Percentiles rank a stretch among this genome's conserved stretches.
Evolutionary conservation across 2,329 filamentous ascomycete species (phyloP).

Genomic region (Dothistroma pini): DNA sequence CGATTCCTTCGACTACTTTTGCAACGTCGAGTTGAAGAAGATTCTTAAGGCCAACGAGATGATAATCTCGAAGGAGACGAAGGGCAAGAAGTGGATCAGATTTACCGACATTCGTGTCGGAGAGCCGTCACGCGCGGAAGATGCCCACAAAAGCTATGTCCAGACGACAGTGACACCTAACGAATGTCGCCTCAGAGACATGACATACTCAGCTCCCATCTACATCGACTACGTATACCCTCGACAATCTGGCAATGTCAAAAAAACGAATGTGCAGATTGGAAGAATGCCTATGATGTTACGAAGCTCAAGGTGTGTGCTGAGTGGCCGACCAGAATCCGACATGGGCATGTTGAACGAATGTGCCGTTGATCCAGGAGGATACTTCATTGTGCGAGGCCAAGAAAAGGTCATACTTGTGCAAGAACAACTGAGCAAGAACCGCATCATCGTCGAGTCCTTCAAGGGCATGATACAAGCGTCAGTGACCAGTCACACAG

Average conservation of each 20-base stretch:
- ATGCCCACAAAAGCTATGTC: constrained; percentile 64
- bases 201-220: constrained; percentile 97
- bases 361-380: constrained; percentile 91
- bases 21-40: constrained; percentile 93
- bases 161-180: constrained; percentile 76
- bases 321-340: constrained; percentile 76
- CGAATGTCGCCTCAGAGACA: constrained; percentile 92
- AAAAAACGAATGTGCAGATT: constrained; percentile 70
- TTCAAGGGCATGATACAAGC: constrained; percentile 94
- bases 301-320: constrained; percentile 86
- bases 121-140: constrained; percentile 73
- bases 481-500: constrained; percentile 95
- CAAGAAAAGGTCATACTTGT: constrained; percentile 99
- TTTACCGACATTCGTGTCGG: constrained; percentile 75
- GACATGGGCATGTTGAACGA: constrained; percentile 93
- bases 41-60: constrained; percentile 89
- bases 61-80: constrained; percentile 79
- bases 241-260: constrained; percentile 71
- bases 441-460: constrained; percentile 94
- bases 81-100: constrained; percentile 80
- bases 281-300: constrained; percentile 96
- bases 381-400: constrained; percentile 96
- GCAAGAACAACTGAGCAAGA: constrained; percentile 98
- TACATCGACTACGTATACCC: constrained; percentile 89
- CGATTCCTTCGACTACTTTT: constrained; percentile 98